Evolutionary conservation across 2,329 filamentous ascomycete genomes (phyloP).

Genomic region (Pseudonectria buxi): DNA sequence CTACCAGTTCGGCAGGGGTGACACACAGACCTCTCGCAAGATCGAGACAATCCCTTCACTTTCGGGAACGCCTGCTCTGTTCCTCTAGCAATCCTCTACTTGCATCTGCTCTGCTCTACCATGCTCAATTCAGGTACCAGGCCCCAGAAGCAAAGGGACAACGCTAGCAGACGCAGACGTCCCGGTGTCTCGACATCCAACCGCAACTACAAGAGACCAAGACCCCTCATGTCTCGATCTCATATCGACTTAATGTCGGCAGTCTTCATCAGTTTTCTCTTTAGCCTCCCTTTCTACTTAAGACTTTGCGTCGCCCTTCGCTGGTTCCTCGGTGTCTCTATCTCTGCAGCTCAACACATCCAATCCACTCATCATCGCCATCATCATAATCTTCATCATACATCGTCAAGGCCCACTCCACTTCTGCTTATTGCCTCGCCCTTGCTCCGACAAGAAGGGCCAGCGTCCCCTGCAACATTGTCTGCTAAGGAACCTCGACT

Average conservation of each 20-base stretch:
- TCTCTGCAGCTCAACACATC: conserved; percentile 5
- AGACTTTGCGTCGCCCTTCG: conserved; percentile 17
- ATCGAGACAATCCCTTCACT: conserved; percentile 27
- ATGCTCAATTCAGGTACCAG: conserved; percentile 25
- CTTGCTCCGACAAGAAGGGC: too few species aligned
- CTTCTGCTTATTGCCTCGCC: too few species aligned
- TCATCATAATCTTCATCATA: conserved; percentile 1
- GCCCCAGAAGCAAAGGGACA: conserved; percentile 20
- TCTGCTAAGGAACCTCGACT: too few species aligned
- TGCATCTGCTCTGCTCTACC: conserved; percentile 11
- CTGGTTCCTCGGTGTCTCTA: conserved; percentile 11
- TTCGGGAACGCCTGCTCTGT: conserved; percentile 12
- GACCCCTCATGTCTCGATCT: conserved; percentile 20
- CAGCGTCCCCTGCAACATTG: too few species aligned
- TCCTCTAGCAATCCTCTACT: too few species aligned
- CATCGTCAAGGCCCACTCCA: too few species aligned
- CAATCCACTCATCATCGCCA: conserved; percentile 4
- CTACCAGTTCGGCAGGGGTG: conserved; percentile 20
- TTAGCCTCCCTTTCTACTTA: conserved; percentile 20
- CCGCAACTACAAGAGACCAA: conserved; percentile 25
- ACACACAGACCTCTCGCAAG: conserved; percentile 28
- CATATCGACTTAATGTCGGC: conserved; percentile 14
- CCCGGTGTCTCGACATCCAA: conserved; percentile 7
- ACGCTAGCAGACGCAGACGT: conserved; percentile 20
- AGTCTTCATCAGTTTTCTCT: conserved; percentile 16